Evolutionary conservation across 2,329 filamentous ascomycete genomes (phyloP), one percentile per base, ranked within the genome.

Genomic region (Exophiala calicioides): DNA sequence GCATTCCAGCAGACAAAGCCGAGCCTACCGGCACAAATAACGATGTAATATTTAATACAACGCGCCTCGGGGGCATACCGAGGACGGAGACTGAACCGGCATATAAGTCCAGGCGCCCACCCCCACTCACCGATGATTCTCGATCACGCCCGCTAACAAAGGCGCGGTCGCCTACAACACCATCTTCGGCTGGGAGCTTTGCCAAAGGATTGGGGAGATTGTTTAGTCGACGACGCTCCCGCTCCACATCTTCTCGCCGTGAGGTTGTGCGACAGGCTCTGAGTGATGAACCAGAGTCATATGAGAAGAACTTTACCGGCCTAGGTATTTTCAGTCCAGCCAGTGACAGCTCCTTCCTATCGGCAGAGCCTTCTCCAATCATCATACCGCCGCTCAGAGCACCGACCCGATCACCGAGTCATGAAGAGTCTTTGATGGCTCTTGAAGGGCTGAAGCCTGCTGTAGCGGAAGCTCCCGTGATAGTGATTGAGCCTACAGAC

Each of bases 81-180:
- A 47, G 44, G 32, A 36, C 30, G 13, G 49, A 39, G 8, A 45
- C 44, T 18, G 52, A 53, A 33, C 55, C 56, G 26, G 44, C 50
- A 3, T 59, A 59, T 33, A 57, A 44, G 37, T 40, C 52, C 6
- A 59, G 53, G 33, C 41, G 52, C 26, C 56, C 56, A 13, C 52
- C 56, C 34, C 55, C 56, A 16, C 38, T 59, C 27, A n/a, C 39
- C 16, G 43, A 34, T 19, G 44, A 43, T 26, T 40, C 20, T 4
- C 33, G 44, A n/a, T 20, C 35, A 13, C 16, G 18, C 12, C 16
- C 47, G 8, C 12, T 43, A n/a, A 23, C 30, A 23, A 44, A 44
- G 33, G 26, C 31, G 12, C 44, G 34, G 18, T 40, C 46, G 7
- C 32, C 47, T 39, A 44, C 52, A 3, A 29, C 27, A 30, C 55